Conservation (phyloP, 2,329 filamentous ascomycete genomes). For the Exophiala bonariae region DNA sequence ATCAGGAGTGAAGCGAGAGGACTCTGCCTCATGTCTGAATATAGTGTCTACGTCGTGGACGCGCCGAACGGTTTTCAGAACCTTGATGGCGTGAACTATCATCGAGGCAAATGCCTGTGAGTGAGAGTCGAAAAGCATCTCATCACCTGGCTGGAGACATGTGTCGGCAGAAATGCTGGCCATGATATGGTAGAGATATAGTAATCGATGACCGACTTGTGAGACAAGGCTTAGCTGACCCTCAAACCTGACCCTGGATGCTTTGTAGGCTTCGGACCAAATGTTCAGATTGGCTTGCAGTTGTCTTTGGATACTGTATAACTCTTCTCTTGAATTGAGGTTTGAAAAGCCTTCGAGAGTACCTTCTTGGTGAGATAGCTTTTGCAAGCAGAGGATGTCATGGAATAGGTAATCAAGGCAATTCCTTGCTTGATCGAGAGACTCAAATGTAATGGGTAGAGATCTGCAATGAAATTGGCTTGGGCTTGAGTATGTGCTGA, state of each 20-base stretch:
- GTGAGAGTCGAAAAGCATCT: constrained; percentile 30
- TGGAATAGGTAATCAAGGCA: no score
- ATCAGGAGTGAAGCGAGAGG: constrained; percentile 22
- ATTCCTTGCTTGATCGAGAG: no score
- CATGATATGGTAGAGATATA: constrained; percentile 12
- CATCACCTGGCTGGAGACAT: constrained; percentile 31
- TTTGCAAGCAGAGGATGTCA: no score
- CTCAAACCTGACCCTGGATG: constrained; percentile 1
- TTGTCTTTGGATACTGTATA: no score
- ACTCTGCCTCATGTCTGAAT: neutral
- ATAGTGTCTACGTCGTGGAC: neutral
- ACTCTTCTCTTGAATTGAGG: no score
- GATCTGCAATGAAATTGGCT: no score
- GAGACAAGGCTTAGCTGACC: neutral
- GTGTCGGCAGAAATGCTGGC: constrained; percentile 27
- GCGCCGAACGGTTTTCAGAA: neutral
- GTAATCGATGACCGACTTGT: neutral
- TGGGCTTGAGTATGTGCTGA: no score
- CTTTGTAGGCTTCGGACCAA: constrained; percentile 1
- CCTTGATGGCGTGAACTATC: constrained; percentile 4
- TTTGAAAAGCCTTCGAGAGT: no score
- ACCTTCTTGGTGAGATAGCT: no score
- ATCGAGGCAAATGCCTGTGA: constrained; percentile 26
- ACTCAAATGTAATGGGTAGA: no score
- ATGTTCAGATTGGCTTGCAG: no score